Conservation (phyloP, 1,139 yeast genomes). For the Magnusiomyces sp. region DNA sequence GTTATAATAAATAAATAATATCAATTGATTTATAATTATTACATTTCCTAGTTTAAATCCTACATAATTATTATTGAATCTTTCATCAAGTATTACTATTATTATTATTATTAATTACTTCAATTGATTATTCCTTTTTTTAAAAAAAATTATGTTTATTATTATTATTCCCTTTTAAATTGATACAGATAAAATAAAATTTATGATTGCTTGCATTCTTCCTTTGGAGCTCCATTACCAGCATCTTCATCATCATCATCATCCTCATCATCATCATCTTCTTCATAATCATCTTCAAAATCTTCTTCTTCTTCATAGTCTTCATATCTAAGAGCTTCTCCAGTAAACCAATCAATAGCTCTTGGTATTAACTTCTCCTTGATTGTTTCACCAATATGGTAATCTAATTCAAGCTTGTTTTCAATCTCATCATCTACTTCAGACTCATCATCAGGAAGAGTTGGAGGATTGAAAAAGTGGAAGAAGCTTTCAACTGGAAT, state of each 20-base stretch:
- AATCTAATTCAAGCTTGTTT: constrained; percentile 63
- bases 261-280: constrained; percentile 4
- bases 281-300: constrained; percentile 2
- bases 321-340: constrained; percentile 72
- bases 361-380: constrained; percentile 86
- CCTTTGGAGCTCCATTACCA: background rate
- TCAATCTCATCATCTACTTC: constrained; percentile 63
- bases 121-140: background rate
- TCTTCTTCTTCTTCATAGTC: constrained; percentile 27
- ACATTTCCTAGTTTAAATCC: no score
- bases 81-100: no score
- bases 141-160: background rate
- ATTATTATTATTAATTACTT: background rate
- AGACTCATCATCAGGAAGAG: constrained; percentile 46
- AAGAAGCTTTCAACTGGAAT: constrained; percentile 92
- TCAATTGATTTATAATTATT: no score
- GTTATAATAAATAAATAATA: no score
- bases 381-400: constrained; percentile 92
- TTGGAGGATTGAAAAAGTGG: constrained; percentile 92
- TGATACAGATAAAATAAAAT: background rate
- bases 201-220: constrained; percentile 6
- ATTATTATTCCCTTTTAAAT: background rate
- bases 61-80: no score
- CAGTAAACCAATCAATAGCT: constrained; percentile 97
- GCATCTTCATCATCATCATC: constrained; percentile 2